phyloP scores from a whole-genome alignment of 2,329 filamentous ascomycete species.

The Calycina marina region DNA sequence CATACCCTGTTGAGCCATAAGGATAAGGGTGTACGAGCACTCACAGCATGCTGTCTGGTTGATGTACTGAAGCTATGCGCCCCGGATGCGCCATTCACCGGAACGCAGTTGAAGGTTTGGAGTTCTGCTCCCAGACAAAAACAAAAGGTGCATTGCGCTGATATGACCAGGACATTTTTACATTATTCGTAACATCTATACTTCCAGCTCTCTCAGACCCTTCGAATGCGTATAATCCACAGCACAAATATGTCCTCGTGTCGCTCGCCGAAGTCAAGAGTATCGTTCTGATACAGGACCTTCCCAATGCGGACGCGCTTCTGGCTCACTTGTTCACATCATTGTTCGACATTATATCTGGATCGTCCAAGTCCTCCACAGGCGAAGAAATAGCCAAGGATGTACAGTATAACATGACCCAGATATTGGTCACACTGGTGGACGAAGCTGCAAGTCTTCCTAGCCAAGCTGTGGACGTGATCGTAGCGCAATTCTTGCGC shows the following conservation, averaged over 20 bases:
- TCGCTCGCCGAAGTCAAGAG: constrained; percentile 90
- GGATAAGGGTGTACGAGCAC: constrained; percentile 85
- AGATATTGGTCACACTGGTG: constrained; percentile 69
- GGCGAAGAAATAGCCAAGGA: constrained; percentile 83
- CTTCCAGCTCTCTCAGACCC: constrained; percentile 77
- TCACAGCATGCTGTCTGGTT: constrained; percentile 75
- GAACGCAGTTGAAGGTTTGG: constrained; percentile 72
- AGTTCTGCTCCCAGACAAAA: background rate
- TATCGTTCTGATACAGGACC: constrained; percentile 78
- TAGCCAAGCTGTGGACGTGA: constrained; percentile 72
- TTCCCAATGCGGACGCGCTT: constrained; percentile 67
- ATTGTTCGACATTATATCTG: constrained; percentile 85
- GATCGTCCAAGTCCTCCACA: constrained; percentile 55
- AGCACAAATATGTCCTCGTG: constrained; percentile 81
- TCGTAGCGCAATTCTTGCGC: constrained; percentile 89
- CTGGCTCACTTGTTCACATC: constrained; percentile 70
- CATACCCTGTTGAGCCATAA: constrained; percentile 79
- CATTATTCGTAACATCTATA: constrained; percentile 69
- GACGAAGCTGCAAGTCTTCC: constrained; percentile 73
- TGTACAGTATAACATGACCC: constrained; percentile 83
- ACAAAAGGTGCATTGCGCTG: background rate
- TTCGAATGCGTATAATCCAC: constrained; percentile 77
- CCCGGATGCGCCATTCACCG: constrained; percentile 86
- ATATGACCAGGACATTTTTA: constrained; percentile 67
- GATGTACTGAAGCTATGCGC: constrained; percentile 89